Base-by-base conservation (phyloP, 495 filamentous ascomycete genomes). In the Talaromyces adpressus region DNA sequence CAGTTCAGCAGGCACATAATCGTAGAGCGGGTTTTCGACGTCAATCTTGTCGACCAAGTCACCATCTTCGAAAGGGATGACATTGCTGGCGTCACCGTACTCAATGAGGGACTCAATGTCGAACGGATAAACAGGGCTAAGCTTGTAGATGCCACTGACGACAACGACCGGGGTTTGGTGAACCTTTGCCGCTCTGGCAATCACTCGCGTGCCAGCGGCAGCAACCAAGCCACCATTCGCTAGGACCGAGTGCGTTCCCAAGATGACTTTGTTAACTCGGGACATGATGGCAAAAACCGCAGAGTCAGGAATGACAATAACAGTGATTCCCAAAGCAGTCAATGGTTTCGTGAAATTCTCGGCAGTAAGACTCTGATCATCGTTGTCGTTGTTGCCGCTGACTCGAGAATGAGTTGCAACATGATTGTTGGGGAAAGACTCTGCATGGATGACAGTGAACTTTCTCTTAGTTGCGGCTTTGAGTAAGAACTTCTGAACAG, bases 231-330 rank as follows among this genome's bases (percentile, higher is more conserved):
- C 91, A 41, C 93, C 93, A 69, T 93, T 92, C 39, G 91, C 90
- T 41, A 93, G 86, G 45, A 97, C 90, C 16, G 87, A 88, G 68
- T 93, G 90, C 8, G 92, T 91, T 23, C 88, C 86, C 25, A 97
- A 81, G 34, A 97, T 90, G 64, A 97, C 92, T 79, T 97, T 97
- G 79, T 93, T 95, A 68, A 96, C 90, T 59, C 87, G 85, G 0
- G 93, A 89, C 89, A 97, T 97, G 62, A 96, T 85, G 6, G 92
- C 92, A 76, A 91, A 93, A 41, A 94, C 84, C 12, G 90, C 89
- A 11, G 89, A 88, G 71, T 92, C 91, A 22, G 92, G 87, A 41
- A 96, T 88, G 29, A 90, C 79, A 64, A 95, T 87, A 34, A 93
- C 88, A 8, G 85, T 89, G 59, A 95, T 88, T 58, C 92, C 92